A percentile compares a stretch with the other conserved stretches of the same genome.
phyloP scores from a whole-genome alignment of 805 yeast species.

The Lipomyces yamanashiensis region DNA sequence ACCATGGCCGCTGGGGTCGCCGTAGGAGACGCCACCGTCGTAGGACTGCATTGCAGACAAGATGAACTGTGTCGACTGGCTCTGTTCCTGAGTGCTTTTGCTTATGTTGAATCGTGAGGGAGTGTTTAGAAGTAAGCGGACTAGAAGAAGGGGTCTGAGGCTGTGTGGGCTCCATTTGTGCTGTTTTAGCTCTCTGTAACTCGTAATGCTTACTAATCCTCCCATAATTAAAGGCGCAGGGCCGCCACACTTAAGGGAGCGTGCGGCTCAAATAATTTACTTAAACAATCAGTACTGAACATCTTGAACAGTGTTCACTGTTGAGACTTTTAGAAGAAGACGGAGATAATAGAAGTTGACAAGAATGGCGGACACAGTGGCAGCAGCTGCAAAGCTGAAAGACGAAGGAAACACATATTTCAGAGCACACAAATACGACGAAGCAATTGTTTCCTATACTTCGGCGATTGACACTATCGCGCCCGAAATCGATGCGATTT shows the following conservation, averaged over 20 bases:
- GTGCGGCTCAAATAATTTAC: too few relatives aligned
- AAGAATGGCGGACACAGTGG: background rate
- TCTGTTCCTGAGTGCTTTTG: background rate
- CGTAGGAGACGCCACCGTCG: slow-evolving; percentile 4
- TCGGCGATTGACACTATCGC: slow-evolving; percentile 70
- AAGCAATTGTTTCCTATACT: slow-evolving; percentile 77
- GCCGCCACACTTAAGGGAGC: too few relatives aligned
- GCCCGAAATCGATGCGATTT: slow-evolving; percentile 71
- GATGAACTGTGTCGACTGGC: background rate
- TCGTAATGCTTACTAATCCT: too few relatives aligned
- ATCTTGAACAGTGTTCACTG: background rate
- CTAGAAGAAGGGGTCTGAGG: background rate
- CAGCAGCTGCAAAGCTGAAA: slow-evolving; percentile 48
- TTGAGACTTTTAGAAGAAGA: background rate
- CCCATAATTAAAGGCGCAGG: too few relatives aligned
- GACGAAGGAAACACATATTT: slow-evolving; percentile 85
- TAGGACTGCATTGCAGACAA: slow-evolving; percentile 6
- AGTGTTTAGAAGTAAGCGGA: background rate
- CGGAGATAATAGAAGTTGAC: background rate
- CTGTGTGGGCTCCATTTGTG: too few relatives aligned
- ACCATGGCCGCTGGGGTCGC: background rate
- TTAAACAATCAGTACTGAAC: background rate
- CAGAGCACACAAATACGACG: slow-evolving; percentile 66
- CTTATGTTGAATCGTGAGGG: too few relatives aligned
- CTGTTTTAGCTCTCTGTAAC: too few relatives aligned